Evolutionary conservation across 1,284 basidiomycete genomes (phyloP).

Genomic region (Wallemia ichthyophaga): DNA sequence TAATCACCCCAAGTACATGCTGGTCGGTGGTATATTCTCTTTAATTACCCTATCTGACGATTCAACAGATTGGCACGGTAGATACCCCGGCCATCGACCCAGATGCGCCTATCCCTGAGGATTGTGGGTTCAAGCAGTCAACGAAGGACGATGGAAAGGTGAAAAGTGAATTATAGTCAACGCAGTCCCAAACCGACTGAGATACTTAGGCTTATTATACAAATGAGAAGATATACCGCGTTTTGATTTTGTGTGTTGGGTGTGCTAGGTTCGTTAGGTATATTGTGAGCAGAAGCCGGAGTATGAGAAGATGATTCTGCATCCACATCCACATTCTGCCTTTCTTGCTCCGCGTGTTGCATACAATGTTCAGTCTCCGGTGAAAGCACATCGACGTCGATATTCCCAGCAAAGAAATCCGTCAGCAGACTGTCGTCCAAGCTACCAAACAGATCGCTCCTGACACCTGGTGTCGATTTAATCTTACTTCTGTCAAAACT

Average conservation of each 20-base stretch:
- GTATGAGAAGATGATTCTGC: no score
- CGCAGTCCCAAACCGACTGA: no score
- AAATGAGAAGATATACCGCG: no score
- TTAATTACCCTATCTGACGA: no score
- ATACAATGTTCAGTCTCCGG: not conserved
- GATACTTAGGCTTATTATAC: no score
- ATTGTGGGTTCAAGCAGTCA: not conserved
- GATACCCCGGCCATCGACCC: not conserved
- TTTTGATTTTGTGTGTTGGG: no score
- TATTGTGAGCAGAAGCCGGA: not conserved
- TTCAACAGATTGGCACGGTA: not conserved
- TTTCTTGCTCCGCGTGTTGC: not conserved
- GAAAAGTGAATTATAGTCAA: not conserved
- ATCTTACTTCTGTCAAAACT: slow-evolving; percentile 44
- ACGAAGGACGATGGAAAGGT: not conserved
- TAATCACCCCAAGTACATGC: slow-evolving; percentile 39
- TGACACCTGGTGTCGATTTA: slow-evolving; percentile 57
- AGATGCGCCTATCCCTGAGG: not conserved
- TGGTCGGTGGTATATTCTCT: not conserved
- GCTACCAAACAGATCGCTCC: slow-evolving; percentile 42
- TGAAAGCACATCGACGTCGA: slow-evolving; percentile 32
- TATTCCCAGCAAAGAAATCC: slow-evolving; percentile 83
- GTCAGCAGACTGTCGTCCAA: slow-evolving; percentile 47
- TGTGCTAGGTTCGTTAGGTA: not conserved
- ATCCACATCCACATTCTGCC: not conserved